These are phyloP conservation scores for Trapa incisa DNA, from an alignment of 345 rosid species.

Conservation along the genomic window DNA sequence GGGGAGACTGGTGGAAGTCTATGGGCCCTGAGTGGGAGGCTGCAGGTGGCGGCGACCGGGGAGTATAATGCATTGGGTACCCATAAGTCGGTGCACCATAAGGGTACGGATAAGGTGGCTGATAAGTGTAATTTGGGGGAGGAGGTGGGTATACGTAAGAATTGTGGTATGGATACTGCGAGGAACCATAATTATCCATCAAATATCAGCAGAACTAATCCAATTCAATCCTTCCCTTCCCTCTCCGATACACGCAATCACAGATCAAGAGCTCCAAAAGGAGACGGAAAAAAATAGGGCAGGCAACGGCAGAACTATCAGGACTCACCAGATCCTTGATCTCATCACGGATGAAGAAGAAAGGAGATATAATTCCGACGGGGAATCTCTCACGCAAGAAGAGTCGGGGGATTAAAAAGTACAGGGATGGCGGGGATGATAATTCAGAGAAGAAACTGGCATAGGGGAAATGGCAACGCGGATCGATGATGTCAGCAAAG, in stretches of 20 bases:
- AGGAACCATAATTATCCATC: slow-evolving; percentile 44
- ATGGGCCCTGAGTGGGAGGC: slow-evolving; percentile 5
- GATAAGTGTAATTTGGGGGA: slow-evolving; percentile 18
- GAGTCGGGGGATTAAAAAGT: neutral
- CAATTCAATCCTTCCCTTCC: neutral
- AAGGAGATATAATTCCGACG: too few relatives aligned
- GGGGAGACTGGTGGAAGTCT: slow-evolving; percentile 9
- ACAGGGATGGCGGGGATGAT: too few relatives aligned
- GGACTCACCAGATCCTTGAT: neutral
- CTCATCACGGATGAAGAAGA: too few relatives aligned
- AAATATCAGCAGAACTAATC: neutral
- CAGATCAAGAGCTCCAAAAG: neutral
- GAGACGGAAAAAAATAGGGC: accelerated
- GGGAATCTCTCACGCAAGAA: neutral
- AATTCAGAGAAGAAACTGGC: too few relatives aligned
- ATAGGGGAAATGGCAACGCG: too few relatives aligned
- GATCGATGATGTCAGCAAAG: too few relatives aligned
- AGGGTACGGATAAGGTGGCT: slow-evolving; percentile 35
- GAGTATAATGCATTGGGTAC: slow-evolving; percentile 29
- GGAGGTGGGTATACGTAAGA: slow-evolving; percentile 13
- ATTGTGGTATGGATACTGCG: slow-evolving; percentile 24
- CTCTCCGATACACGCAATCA: neutral
- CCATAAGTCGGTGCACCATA: slow-evolving; percentile 12
- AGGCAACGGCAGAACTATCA: neutral
- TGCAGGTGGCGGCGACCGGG: slow-evolving; percentile 8